Evolutionary conservation across 2,329 filamentous ascomycete genomes (phyloP), one percentile per base, ranked within the genome.

Genomic region (Exophiala dermatitidis): DNA sequence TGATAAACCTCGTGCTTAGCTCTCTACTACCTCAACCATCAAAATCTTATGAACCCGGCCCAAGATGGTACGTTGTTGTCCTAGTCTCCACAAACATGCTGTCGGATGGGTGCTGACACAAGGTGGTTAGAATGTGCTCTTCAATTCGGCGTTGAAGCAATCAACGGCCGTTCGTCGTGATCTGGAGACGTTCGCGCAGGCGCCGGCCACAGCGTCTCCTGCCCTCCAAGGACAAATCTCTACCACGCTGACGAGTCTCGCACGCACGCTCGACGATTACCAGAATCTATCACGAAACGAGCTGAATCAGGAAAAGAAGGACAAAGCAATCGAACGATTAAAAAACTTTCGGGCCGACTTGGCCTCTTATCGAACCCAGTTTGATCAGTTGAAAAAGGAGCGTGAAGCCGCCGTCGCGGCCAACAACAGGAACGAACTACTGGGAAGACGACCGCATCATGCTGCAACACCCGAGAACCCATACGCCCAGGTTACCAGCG

Each of bases 251-350:
- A 83, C 86, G 41, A 83, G 90, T 55, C 90, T 98, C 69, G 82
- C 86, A 44, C 88, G 93, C 57, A 95, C 89, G 0, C 79, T 98
- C 60, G 90, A 96, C 72, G 90, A 96, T 67, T 98, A 98, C 75
- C 82, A 86, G 65, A 79, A 80, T 51, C 82, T 95, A 31, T 86
- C 90, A 1, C 87, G 88, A 61, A 87, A 91, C 64, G 93, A 98
- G 70, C 82, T 95, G 32, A 90, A 95, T 52, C 80, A 86, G 3
- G 85, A 88, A 55, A 98, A 97, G 72, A 88, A 95, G 63, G 85
- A 93, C 56, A 95, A 97, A 67, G 93, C 91, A 1, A 77, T 82
- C 60, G 89, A 94, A 67, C 82, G 93, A 42, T 78, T 95, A 54
- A 86, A 87, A 69, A 88, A 83, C 64, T 98, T 98, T 72, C 84